Percentiles rank a stretch among this genome's conserved stretches.
Evolutionary conservation across 2,329 filamentous ascomycete genomes (phyloP).

Genomic region (Raffaelea albimanens): DNA sequence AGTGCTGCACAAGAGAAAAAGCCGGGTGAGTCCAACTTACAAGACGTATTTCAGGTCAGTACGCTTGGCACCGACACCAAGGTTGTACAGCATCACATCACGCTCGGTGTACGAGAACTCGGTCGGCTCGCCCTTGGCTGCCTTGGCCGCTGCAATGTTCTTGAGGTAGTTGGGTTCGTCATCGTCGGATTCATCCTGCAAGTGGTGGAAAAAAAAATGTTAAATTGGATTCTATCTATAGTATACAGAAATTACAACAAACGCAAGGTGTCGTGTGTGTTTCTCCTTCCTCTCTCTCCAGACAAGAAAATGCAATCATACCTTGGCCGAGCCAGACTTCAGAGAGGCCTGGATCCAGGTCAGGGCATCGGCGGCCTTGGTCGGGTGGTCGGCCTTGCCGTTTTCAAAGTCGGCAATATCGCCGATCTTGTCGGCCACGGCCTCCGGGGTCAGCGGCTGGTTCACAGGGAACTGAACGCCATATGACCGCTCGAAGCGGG

Average conservation of each 20-base stretch:
- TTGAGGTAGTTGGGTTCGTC: conserved; percentile 47
- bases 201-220: neutral
- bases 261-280: neutral
- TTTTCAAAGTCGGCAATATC: conserved; percentile 83
- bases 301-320: conserved; percentile 35
- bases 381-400: conserved; percentile 76
- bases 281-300: conserved; percentile 1
- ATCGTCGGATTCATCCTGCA: conserved; percentile 32
- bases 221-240: conserved; percentile 7
- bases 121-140: conserved; percentile 58
- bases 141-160: conserved; percentile 68
- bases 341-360: conserved; percentile 75
- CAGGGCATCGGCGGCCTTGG: conserved; percentile 65
- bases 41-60: conserved; percentile 82
- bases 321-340: conserved; percentile 44
- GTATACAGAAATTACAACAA: conserved; percentile 3
- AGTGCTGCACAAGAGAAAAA: neutral
- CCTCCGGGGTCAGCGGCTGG: conserved; percentile 73
- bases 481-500: conserved; percentile 87
- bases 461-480: conserved; percentile 89
- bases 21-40: conserved; percentile 22
- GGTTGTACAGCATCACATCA: conserved; percentile 90
- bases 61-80: conserved; percentile 86
- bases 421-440: conserved; percentile 65
- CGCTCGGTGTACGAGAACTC: conserved; percentile 77